Evolutionary conservation across 306 rosid genomes (phyloP), one percentile per base, ranked within the genome.

Genomic region (Rubus idaeus): DNA sequence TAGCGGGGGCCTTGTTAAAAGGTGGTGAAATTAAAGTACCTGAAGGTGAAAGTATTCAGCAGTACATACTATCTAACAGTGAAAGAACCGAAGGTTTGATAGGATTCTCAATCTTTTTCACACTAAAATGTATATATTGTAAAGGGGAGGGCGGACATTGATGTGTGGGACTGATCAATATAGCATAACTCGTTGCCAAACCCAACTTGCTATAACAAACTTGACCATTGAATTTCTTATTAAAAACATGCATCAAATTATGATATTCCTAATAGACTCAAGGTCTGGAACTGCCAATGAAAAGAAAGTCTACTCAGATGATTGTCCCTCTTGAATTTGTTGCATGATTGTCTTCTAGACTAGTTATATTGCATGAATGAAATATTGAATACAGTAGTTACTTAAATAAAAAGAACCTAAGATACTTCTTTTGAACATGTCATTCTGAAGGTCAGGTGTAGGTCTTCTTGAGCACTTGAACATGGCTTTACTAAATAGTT

Each of bases 1-100:
- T 92, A 70, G 91, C 88, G 88, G 88, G 60, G 70, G 87, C 91
- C 10, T 88, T 95, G 71, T 77, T 95, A 71, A 89, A 85, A 82
- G 94, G 81, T 76, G 89, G 86, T 76, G 81, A 87, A 67, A 82
- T 95, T 63, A 88, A 89, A 76, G 70, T 88, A 51, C 80, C 73
- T 20, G 88, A 81, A 74, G 89, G 83, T 75, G 83, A 81, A 78
- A 87, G 94, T 79, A 89, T 92, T 80, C 92, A 10, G 80, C 84
- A 86, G 75, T 84, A 82, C 78, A 82, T 88, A 70, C 61, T 79
- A 49, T 77, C 88, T 41, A 77, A 66, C 13, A 71, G 45, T 75
- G 85, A 77, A 26, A 79, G 70, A 18, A 56, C 44, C 37, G 89
- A 88, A 83, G 98, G 97, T 95, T 61, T 45, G 84, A 66, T 46